Evolutionary conservation across 2,329 filamentous ascomycete species (phyloP).

Genomic region (Beauveria medogensis): DNA sequence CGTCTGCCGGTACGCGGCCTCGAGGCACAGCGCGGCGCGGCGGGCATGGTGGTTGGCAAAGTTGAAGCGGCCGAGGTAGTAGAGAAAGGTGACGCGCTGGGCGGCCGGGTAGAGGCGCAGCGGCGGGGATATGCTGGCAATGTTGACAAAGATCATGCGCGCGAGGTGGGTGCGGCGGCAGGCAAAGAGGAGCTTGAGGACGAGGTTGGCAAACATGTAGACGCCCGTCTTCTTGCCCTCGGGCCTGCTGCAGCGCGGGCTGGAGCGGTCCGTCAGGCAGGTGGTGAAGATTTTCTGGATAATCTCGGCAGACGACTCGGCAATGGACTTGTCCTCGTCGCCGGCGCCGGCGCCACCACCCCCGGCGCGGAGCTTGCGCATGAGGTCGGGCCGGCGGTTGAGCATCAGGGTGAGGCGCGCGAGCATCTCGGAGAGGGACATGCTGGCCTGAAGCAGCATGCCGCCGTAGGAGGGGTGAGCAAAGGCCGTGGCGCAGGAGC

Average conservation of each 20-base stretch:
- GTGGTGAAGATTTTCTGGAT: conserved; percentile 88
- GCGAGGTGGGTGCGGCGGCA: conserved; percentile 77
- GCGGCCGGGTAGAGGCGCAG: conserved; percentile 74
- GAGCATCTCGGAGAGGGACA: conserved; percentile 72
- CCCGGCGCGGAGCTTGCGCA: conserved; percentile 51
- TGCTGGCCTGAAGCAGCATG: conserved; percentile 74
- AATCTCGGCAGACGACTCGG: conserved; percentile 80
- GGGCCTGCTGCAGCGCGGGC: conserved; percentile 52
- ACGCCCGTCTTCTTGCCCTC: conserved; percentile 83
- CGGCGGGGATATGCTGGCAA: conserved; percentile 74
- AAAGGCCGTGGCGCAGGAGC: conserved; percentile 76
- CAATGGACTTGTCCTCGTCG: conserved; percentile 66
- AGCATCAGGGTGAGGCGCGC: conserved; percentile 77
- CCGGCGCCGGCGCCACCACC: conserved; percentile 33
- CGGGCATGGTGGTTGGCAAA: conserved; percentile 79
- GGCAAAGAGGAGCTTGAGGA: conserved; percentile 80
- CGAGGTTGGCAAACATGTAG: conserved; percentile 87
- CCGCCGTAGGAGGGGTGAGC: conserved; percentile 71
- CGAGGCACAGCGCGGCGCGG: conserved; percentile 65
- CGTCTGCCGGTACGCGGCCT: conserved; percentile 70
- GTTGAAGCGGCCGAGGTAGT: conserved; percentile 86
- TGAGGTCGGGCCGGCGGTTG: conserved; percentile 71
- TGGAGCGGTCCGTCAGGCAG: conserved; percentile 73
- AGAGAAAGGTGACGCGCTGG: conserved; percentile 86
- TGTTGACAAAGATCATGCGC: conserved; percentile 83